A percentile compares a stretch with the other conserved stretches of the same genome.
These are phyloP conservation scores for Cyclotella cryptica DNA, from an alignment of 108 stramenopile genomes.

Conservation along the genomic window DNA sequence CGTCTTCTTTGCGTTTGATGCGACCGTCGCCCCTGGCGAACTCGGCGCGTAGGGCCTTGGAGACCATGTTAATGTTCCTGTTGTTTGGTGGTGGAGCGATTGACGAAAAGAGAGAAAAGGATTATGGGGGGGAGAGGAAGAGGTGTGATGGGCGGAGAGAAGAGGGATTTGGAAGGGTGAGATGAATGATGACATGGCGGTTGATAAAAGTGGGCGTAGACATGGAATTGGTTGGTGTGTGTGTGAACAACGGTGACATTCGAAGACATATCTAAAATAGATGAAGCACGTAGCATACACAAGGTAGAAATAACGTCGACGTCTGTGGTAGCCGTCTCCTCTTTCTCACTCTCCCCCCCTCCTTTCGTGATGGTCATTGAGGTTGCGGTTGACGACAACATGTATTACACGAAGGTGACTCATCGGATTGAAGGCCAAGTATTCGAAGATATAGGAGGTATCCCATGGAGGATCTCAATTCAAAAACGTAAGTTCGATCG, in stretches of 20 bases:
- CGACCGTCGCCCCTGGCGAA: constrained; percentile 91
- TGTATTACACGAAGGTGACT: too few species aligned
- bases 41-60: constrained; percentile 80
- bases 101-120: constrained; percentile 21
- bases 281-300: constrained; percentile 10
- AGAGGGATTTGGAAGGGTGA: constrained; percentile 13
- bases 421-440: too few species aligned
- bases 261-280: constrained; percentile 5
- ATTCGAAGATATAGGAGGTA: too few species aligned
- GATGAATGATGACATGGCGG: constrained; percentile 22
- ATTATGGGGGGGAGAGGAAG: not conserved
- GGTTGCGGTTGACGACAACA: not conserved
- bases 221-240: not conserved
- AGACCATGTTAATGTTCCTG: constrained; percentile 77
- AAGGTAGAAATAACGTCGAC: not conserved
- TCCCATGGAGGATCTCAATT: too few species aligned
- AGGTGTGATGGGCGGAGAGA: constrained; percentile 18
- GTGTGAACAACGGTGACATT: constrained; percentile 6
- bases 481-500: too few species aligned
- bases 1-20: constrained; percentile 91
- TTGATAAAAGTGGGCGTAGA: constrained; percentile 3
- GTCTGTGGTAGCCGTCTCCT: not conserved
- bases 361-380: not conserved
- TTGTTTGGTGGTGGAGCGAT: constrained; percentile 3
- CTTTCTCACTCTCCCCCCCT: not conserved